These are phyloP conservation scores for Rhizoctonia solani DNA, from an alignment of 1,284 basidiomycete species.

Conservation along the genomic window DNA sequence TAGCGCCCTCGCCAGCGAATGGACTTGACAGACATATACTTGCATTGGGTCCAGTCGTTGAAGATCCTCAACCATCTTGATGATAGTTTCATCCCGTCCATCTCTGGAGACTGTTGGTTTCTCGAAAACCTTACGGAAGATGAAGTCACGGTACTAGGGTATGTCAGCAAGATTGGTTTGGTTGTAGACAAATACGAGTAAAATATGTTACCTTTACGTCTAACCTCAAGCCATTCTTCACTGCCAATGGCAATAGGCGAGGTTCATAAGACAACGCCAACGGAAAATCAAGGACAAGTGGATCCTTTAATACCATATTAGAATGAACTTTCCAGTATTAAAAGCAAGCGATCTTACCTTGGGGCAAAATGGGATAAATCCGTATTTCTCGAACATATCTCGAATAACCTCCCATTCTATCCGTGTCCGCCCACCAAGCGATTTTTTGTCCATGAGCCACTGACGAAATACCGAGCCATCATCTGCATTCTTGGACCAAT, in stretches of 20 bases:
- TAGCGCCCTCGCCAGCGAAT: not conserved
- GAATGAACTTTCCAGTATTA: not conserved
- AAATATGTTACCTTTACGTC: conserved; percentile 64
- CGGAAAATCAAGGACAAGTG: conserved; percentile 73
- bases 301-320: conserved; percentile 54
- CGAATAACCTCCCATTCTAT: conserved; percentile 64
- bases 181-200: no score
- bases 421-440: conserved; percentile 57
- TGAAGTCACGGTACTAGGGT: conserved; percentile 71
- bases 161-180: conserved; percentile 3
- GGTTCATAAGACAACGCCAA: conserved; percentile 74
- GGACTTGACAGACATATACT: conserved; percentile 10
- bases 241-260: conserved; percentile 67
- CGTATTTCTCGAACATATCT: conserved; percentile 68
- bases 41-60: conserved; percentile 28
- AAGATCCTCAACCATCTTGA: conserved; percentile 41
- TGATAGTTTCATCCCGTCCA: conserved; percentile 59
- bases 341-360: conserved; percentile 52
- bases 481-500: conserved; percentile 58
- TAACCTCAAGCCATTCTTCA: conserved; percentile 71
- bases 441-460: conserved; percentile 68
- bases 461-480: conserved; percentile 65
- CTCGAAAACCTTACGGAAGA: conserved; percentile 81
- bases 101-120: conserved; percentile 46
- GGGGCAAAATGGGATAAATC: conserved; percentile 75